Conservation (phyloP, 257 asterid species). For the Solanum chaucha region DNA sequence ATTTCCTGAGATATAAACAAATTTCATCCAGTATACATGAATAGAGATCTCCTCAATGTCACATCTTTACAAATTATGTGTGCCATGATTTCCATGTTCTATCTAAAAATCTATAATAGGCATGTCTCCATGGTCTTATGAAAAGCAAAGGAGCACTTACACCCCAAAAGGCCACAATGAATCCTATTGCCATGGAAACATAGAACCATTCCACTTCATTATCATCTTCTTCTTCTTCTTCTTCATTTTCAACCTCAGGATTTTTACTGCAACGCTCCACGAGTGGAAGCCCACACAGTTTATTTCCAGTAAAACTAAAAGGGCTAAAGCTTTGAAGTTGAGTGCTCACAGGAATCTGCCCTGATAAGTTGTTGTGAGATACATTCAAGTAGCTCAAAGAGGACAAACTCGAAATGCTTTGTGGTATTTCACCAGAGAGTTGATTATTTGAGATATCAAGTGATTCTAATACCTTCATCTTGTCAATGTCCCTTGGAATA, state of each 20-base stretch:
- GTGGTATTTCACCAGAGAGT: slow-evolving; percentile 9
- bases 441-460: slow-evolving; percentile 13
- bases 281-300: neutral
- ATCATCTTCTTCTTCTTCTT: neutral
- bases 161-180: slow-evolving; percentile 8
- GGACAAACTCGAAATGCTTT: neutral
- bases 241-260: neutral
- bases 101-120: neutral
- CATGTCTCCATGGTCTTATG: neutral
- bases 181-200: slow-evolving; percentile 11
- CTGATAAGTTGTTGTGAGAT: slow-evolving; percentile 13
- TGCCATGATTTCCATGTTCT: neutral
- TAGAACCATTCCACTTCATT: slow-evolving; percentile 11
- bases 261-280: neutral
- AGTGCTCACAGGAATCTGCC: slow-evolving; percentile 5
- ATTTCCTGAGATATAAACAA: neutral
- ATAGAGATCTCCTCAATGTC: neutral
- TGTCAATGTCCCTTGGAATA: slow-evolving; percentile 17
- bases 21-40: neutral
- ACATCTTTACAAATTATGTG: neutral
- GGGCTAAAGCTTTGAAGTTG: slow-evolving; percentile 8
- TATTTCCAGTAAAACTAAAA: neutral
- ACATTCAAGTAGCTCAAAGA: slow-evolving; percentile 5
- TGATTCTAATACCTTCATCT: slow-evolving; percentile 13
- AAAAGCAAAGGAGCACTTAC: neutral